These are phyloP conservation scores for Backusella westeae DNA, from an alignment of 192 early-diverging fungal species.

Conservation along the genomic window DNA sequence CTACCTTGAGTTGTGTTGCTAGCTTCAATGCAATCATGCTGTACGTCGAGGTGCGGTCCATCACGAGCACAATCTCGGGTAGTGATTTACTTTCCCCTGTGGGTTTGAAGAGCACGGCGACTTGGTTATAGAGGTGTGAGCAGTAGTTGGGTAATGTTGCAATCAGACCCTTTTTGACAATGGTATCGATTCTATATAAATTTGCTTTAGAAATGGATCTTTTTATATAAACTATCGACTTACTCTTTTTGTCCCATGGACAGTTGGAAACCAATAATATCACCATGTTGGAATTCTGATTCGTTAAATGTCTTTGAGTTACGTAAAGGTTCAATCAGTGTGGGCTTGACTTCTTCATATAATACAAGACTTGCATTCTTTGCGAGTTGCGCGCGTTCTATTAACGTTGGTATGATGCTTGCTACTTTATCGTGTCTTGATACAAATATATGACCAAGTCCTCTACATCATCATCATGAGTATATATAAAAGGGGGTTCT, in stretches of 20 bases:
- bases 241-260: constrained; percentile 3
- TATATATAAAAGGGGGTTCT: background rate
- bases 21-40: constrained; percentile 60
- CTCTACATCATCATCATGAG: background rate
- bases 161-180: background rate
- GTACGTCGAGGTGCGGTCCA: constrained; percentile 67
- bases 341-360: constrained; percentile 15
- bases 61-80: constrained; percentile 16
- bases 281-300: constrained; percentile 18
- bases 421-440: background rate
- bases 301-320: background rate
- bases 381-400: background rate
- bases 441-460: constrained; percentile 9
- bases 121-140: background rate
- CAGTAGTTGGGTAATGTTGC: background rate
- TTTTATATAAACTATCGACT: background rate
- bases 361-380: background rate
- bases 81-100: constrained; percentile 21
- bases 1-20: constrained; percentile 54
- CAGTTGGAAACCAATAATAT: constrained; percentile 15
- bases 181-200: constrained; percentile 18
- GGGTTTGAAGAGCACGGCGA: background rate
- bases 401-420: background rate
- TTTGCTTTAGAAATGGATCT: background rate
- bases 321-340: background rate